Conservation (phyloP, 495 filamentous ascomycete genomes). For the Penicillium argentinense region DNA sequence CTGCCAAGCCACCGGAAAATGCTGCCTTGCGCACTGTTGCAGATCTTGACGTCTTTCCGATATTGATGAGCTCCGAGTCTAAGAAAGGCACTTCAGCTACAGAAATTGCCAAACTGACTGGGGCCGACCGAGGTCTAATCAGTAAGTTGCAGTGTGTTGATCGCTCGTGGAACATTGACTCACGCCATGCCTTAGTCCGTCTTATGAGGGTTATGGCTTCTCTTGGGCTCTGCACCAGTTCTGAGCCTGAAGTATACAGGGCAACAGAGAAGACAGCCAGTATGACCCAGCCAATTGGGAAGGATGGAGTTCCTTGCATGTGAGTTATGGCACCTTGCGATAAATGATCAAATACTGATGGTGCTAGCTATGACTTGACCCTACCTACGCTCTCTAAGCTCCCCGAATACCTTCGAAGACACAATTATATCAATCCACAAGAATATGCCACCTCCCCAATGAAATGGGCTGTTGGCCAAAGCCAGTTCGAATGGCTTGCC, state of each 20-base stretch:
- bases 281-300: conserved; percentile 33
- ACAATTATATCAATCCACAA: conserved; percentile 17
- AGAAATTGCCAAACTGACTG: not conserved
- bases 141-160: no score
- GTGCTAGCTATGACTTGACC: conserved; percentile 12
- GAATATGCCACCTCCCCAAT: conserved; percentile 12
- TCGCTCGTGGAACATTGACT: not conserved
- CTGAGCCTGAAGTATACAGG: conserved; percentile 30
- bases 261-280: conserved; percentile 34
- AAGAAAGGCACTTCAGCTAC: conserved; percentile 1
- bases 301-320: conserved; percentile 19
- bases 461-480: conserved; percentile 11
- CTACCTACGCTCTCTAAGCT: conserved; percentile 15
- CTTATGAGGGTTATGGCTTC: conserved; percentile 12
- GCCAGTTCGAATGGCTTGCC: conserved; percentile 16
- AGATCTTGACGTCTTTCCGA: conserved; percentile 7
- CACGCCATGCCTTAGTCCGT: conserved; percentile 7
- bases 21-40: conserved; percentile 9
- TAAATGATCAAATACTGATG: conserved; percentile 1
- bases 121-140: not conserved
- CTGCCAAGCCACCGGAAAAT: conserved; percentile 14
- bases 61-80: not conserved
- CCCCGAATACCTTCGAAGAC: conserved; percentile 17
- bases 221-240: conserved; percentile 1
- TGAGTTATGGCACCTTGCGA: not conserved